Evolutionary conservation across 2,329 filamentous ascomycete species (phyloP).

Genomic region (Monosporascus sp.): DNA sequence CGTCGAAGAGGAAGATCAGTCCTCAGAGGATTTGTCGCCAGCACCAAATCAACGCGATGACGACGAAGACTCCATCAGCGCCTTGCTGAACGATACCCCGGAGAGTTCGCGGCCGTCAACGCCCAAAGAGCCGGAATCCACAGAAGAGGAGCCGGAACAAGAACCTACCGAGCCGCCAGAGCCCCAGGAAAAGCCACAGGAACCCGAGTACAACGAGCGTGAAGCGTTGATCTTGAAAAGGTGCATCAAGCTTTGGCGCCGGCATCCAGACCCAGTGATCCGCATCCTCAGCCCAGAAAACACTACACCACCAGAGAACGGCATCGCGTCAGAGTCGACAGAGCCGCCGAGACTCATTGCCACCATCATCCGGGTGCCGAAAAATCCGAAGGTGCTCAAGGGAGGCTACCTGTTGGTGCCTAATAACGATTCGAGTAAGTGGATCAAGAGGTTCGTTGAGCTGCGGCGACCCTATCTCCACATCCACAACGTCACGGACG

Average conservation of each 20-base stretch:
- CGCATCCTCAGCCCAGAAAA: slow-evolving; percentile 56
- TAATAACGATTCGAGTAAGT: slow-evolving; percentile 73
- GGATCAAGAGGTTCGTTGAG: slow-evolving; percentile 91
- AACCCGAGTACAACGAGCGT: slow-evolving; percentile 40
- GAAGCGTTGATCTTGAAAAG: slow-evolving; percentile 47
- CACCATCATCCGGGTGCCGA: slow-evolving; percentile 71
- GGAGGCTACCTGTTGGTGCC: slow-evolving; percentile 84
- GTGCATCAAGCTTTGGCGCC: slow-evolving; percentile 61
- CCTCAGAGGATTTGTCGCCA: slow-evolving; percentile 30
- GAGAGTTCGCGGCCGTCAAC: slow-evolving; percentile 42
- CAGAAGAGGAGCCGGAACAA: slow-evolving; percentile 19
- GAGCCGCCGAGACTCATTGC: slow-evolving; percentile 64
- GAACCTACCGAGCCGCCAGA: slow-evolving; percentile 15
- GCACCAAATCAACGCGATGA: slow-evolving; percentile 30
- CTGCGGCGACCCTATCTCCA: slow-evolving; percentile 87
- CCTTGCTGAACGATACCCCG: slow-evolving; percentile 54
- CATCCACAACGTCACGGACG: slow-evolving; percentile 77
- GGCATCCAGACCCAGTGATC: slow-evolving; percentile 51
- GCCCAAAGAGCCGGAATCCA: slow-evolving; percentile 14
- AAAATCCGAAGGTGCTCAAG: slow-evolving; percentile 78
- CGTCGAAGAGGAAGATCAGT: slow-evolving; percentile 30
- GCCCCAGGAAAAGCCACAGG: slow-evolving; percentile 10
- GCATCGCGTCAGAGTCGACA: slow-evolving; percentile 43
- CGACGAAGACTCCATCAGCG: slow-evolving; percentile 51
- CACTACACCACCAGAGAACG: slow-evolving; percentile 65